Percentiles rank a stretch among this genome's conserved stretches.
Evolutionary conservation across 768 basidiomycete species (phyloP).

Genomic region (Trametes cubensis): DNA sequence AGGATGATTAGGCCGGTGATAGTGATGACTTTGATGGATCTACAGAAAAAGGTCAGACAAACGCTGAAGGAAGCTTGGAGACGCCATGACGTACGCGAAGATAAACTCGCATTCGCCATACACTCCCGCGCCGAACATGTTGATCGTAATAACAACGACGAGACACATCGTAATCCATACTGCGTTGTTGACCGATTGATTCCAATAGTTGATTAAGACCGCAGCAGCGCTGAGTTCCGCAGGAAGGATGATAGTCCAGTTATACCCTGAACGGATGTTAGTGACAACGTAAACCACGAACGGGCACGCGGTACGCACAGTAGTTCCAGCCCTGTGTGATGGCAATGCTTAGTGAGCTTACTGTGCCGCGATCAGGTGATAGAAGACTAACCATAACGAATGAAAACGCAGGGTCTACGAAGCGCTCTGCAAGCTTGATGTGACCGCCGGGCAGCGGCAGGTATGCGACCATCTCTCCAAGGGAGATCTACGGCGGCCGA

Average conservation of each 20-base stretch:
- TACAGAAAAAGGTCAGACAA: constrained; percentile 8
- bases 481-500: constrained; percentile 50
- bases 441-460: constrained; percentile 81
- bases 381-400: constrained; percentile 43
- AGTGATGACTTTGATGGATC: constrained; percentile 88
- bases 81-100: constrained; percentile 57
- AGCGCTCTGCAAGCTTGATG: constrained; percentile 80
- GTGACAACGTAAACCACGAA: neutral
- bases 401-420: constrained; percentile 78
- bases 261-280: constrained; percentile 39
- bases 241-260: constrained; percentile 68
- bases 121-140: constrained; percentile 73
- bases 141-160: constrained; percentile 75
- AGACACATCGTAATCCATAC: constrained; percentile 82
- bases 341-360: constrained; percentile 3
- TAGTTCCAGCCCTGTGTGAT: constrained; percentile 54
- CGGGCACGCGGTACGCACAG: constrained; percentile 35
- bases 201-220: constrained; percentile 75
- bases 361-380: neutral
- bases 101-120: constrained; percentile 88
- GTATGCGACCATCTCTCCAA: constrained; percentile 78
- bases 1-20: constrained; percentile 65
- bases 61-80: neutral
- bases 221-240: constrained; percentile 77
- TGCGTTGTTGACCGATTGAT: constrained; percentile 57